Percentiles rank a stretch among this genome's conserved stretches.
phyloP scores from a whole-genome alignment of 768 basidiomycete genomes.

The Obba rivulosa region DNA sequence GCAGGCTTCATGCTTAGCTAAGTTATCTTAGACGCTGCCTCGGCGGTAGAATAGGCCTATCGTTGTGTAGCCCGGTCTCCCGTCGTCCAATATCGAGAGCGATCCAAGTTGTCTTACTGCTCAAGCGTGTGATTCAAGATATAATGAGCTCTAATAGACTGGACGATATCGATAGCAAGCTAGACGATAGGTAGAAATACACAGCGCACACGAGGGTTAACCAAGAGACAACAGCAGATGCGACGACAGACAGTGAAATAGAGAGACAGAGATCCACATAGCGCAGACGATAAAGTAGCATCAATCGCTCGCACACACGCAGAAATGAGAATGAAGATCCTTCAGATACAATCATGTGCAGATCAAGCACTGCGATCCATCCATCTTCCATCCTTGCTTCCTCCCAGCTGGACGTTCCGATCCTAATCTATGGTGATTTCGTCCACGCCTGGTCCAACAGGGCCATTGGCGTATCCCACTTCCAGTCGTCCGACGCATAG shows the following conservation, averaged over 20 bases:
- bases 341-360: constrained; percentile 5
- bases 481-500: constrained; percentile 49
- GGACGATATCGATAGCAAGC: constrained; percentile 22
- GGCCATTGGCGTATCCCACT: constrained; percentile 68
- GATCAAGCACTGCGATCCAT: constrained; percentile 6
- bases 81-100: too few species aligned
- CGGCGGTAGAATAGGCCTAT: too few species aligned
- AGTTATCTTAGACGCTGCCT: too few species aligned
- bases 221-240: constrained; percentile 26
- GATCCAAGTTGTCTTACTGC: too few species aligned
- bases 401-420: constrained; percentile 18
- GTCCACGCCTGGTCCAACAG: constrained; percentile 69
- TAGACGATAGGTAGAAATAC: constrained; percentile 23
- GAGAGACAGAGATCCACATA: background rate
- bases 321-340: constrained; percentile 9
- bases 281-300: background rate
- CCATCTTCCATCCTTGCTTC: background rate
- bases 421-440: constrained; percentile 40
- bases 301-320: background rate
- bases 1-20: too few species aligned
- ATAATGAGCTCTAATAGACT: too few species aligned
- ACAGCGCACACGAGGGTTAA: constrained; percentile 22
- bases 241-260: constrained; percentile 14
- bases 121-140: too few species aligned
- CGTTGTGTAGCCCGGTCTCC: too few species aligned